phyloP scores from a whole-genome alignment of 345 rosid species.

The Nasturtium officinale region DNA sequence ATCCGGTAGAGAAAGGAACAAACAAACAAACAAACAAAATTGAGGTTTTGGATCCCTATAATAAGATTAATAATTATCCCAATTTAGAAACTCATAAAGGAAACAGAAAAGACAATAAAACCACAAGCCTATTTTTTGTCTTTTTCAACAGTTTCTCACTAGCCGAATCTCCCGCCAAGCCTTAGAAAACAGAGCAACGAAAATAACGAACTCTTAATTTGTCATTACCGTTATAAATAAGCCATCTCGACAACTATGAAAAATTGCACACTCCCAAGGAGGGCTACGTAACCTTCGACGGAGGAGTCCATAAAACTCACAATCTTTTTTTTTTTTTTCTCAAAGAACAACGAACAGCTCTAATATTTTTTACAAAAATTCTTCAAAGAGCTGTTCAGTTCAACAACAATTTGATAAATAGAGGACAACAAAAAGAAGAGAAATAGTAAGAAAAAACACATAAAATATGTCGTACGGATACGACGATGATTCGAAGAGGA shows the following conservation, averaged over 20 bases:
- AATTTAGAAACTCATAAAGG: slow-evolving; percentile 29
- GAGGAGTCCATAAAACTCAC: slow-evolving; percentile 40
- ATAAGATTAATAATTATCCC: slow-evolving; percentile 21
- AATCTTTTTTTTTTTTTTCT: background rate
- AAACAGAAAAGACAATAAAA: slow-evolving; percentile 33
- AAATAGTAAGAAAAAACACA: background rate
- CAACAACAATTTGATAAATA: slow-evolving; percentile 25
- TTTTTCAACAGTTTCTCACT: slow-evolving; percentile 21
- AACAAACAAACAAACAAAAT: slow-evolving; percentile 25
- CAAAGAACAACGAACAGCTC: slow-evolving; percentile 39
- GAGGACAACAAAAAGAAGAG: background rate
- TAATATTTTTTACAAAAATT: background rate
- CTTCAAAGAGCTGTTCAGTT: slow-evolving; percentile 43
- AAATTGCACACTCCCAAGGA: slow-evolving; percentile 22
- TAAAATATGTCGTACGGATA: slow-evolving; percentile 35
- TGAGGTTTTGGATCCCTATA: slow-evolving; percentile 23
- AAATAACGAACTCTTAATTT: slow-evolving; percentile 40
- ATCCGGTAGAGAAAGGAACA: slow-evolving; percentile 13
- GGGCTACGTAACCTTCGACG: slow-evolving; percentile 40
- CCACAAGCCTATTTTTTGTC: slow-evolving; percentile 42
- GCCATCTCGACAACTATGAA: slow-evolving; percentile 4
- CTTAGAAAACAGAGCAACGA: slow-evolving; percentile 35
- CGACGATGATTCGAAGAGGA: slow-evolving; percentile 42
- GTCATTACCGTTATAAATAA: slow-evolving; percentile 34
- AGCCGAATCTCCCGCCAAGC: slow-evolving; percentile 37